Base-by-base conservation (phyloP, 2,329 filamentous ascomycete genomes). In the Exutisphaerella laricina region DNA sequence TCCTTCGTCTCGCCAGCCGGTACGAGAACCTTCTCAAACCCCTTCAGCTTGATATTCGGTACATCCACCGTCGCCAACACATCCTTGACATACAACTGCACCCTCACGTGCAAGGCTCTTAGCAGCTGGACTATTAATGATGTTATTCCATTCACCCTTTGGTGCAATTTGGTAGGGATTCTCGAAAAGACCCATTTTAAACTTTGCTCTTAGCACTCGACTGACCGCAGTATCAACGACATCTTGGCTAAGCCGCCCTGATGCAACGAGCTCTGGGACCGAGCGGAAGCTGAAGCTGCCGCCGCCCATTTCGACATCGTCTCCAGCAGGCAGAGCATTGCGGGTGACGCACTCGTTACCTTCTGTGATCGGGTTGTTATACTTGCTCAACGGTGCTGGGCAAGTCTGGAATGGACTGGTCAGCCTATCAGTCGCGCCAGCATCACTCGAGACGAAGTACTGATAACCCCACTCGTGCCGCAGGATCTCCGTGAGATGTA, bases 231-330 rank as follows among this genome's bases (percentile, higher is more conserved):
- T 74, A 59, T 87, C 72, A n/a, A 87, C 77, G 18, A 75, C 57
- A 4, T 72, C 65, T 20, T 78, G 69, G 30, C 78, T 70, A 1
- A 88, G 65, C 43, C 75, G 78, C 1, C 81, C 80, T 1, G 74
- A 70, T 41, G 77, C 65, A 12, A 87, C 71, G 36, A 87, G 71
- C 20, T 76, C 69, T 4, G 82, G 80, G 39, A 88, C 85, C 25
- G 71, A 75, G 50, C 79, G 71, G 57, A 79, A 83, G 58, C 80
- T 86, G 68, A 78, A 87, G 14, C 79, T 82, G 14, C 84, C 84
- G 28, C 84, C 83, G 9, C 84, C 84, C 84, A 87, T 87, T 56
- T 88, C 84, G 9, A 84, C 73, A 53, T 87, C 84, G 37, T 79
- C 83, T 3, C 84, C 84, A 4, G 82, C 80, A 1, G 78, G 78